Base-by-base conservation (phyloP, 805 yeast genomes). In the Ogataea haglerorum region DNA sequence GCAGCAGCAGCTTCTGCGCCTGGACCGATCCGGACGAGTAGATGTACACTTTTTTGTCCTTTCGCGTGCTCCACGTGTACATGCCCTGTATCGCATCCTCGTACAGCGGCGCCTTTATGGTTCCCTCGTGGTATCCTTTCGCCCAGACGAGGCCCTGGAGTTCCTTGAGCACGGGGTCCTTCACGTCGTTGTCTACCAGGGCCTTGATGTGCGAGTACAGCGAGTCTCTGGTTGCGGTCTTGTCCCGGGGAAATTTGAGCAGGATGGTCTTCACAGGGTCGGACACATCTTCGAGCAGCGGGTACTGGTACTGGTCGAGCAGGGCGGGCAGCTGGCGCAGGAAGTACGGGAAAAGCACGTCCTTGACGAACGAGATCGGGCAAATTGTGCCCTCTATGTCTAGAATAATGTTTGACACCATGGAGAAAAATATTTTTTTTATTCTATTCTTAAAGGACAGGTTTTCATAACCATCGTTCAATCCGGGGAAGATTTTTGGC, bases 371-470 rank as follows among this genome's bases (percentile, higher is more conserved):
- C 1, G 90, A 73, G 15, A 90, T 89, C 3, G 96, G 90, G 56
- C 97, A 90, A 22, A 90, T 80, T 0, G 97, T 90, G 13, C 98
- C 98, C 58, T 90, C 98, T 25, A 88, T 87, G 51, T 87, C 95
- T 5, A 89, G 68, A 2, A 84, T 59, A 8, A 76, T 55, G 1
- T 71, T 31, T 10, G 26, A 10, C 7, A 24, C 23, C 37, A 33
- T 40, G 8, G 23, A 6, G 25, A 10, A 28, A 15, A 33, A 33
- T 25, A 17, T 40, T 40, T 38, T 43, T 38, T 30, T 39, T 21
- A 17, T 22, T 16, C 18, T 40, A 19, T 34, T 34, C 43, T 34
- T 34, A 30, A 27, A 40, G 34, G 33, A 31, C 46, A 46, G 40
- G 41, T 39, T 38, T 36, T 42, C 49, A 46, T 46, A 46, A 46